Evolutionary conservation across 2,329 filamentous ascomycete species (phyloP).

Genomic region (Phyllosticta ampelicida): DNA sequence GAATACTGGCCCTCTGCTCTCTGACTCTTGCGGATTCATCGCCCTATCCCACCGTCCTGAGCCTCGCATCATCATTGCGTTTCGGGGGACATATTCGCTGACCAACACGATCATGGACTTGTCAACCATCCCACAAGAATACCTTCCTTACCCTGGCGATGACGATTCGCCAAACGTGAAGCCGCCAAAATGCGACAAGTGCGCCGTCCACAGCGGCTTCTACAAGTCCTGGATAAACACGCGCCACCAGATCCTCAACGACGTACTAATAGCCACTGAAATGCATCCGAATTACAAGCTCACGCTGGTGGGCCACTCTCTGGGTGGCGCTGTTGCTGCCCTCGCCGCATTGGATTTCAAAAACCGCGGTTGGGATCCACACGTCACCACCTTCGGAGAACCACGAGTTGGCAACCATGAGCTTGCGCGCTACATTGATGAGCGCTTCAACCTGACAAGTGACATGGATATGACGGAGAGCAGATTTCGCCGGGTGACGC

Average conservation of each 20-base stretch:
- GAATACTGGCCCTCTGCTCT: conserved; percentile 79
- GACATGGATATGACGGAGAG: conserved; percentile 14
- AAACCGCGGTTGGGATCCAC: conserved; percentile 62
- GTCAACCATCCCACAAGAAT: conserved; percentile 79
- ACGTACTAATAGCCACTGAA: conserved; percentile 48
- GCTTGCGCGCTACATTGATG: conserved; percentile 44
- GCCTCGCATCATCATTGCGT: conserved; percentile 69
- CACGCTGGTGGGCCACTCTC: conserved; percentile 76
- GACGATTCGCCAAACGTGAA: conserved; percentile 18
- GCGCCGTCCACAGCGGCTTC: conserved; percentile 88
- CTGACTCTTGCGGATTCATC: conserved; percentile 89
- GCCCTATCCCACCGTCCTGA: conserved; percentile 63
- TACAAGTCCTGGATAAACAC: conserved; percentile 73
- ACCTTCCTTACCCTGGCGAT: conserved; percentile 67
- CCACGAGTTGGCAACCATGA: conserved; percentile 51
- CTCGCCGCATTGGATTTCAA: conserved; percentile 76
- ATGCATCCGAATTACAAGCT: conserved; percentile 62
- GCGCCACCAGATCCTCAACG: conserved; percentile 55
- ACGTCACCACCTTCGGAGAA: conserved; percentile 87
- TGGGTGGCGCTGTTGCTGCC: conserved; percentile 84
- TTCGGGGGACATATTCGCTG: conserved; percentile 89
- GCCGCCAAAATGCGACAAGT: conserved; percentile 60
- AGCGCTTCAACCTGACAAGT: conserved; percentile 32
- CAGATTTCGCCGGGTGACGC: conserved; percentile 69
- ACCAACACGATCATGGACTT: conserved; percentile 86